These are phyloP conservation scores for Fraxinus floribunda DNA, from an alignment of 305 asterid genomes.

Conservation along the genomic window DNA sequence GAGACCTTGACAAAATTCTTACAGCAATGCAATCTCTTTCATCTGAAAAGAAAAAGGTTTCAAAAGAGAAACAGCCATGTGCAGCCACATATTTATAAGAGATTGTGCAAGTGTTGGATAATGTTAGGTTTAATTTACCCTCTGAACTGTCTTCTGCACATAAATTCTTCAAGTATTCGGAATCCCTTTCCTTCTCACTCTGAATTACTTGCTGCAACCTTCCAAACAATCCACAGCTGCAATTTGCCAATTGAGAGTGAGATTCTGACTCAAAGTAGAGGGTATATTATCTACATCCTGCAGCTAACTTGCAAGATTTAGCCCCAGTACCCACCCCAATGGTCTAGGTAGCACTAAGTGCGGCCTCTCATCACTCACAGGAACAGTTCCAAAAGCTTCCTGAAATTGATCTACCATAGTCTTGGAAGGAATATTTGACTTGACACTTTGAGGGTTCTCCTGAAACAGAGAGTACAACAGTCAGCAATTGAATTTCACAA, in stretches of 20 bases:
- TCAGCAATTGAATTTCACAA: slow-evolving; percentile 21
- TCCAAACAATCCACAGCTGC: slow-evolving; percentile 51
- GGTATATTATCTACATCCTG: slow-evolving; percentile 13
- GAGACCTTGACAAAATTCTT: slow-evolving; percentile 65
- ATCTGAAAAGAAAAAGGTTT: slow-evolving; percentile 37
- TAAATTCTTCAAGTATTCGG: slow-evolving; percentile 41
- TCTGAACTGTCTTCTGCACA: slow-evolving; percentile 30
- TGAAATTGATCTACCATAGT: slow-evolving; percentile 78
- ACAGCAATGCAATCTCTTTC: slow-evolving; percentile 49
- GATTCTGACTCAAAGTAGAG: slow-evolving; percentile 9
- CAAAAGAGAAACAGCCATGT: slow-evolving; percentile 20
- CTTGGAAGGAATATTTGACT: slow-evolving; percentile 38
- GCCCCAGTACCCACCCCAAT: slow-evolving; percentile 47
- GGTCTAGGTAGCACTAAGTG: slow-evolving; percentile 38
- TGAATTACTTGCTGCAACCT: slow-evolving; percentile 69
- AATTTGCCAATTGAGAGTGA: slow-evolving; percentile 2
- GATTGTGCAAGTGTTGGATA: slow-evolving; percentile 1
- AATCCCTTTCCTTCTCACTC: slow-evolving; percentile 65
- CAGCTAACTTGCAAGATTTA: slow-evolving; percentile 18
- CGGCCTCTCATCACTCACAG: slow-evolving; percentile 35
- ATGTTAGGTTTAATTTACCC: slow-evolving; percentile 35
- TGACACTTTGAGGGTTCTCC: slow-evolving; percentile 45
- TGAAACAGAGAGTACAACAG: slow-evolving; percentile 34
- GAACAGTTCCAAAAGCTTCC: slow-evolving; percentile 58
- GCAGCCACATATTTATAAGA: neutral